A percentile compares a stretch with the other conserved stretches of the same genome.
phyloP scores from a whole-genome alignment of 1,284 basidiomycete genomes.

The Trichosporon inkin region DNA sequence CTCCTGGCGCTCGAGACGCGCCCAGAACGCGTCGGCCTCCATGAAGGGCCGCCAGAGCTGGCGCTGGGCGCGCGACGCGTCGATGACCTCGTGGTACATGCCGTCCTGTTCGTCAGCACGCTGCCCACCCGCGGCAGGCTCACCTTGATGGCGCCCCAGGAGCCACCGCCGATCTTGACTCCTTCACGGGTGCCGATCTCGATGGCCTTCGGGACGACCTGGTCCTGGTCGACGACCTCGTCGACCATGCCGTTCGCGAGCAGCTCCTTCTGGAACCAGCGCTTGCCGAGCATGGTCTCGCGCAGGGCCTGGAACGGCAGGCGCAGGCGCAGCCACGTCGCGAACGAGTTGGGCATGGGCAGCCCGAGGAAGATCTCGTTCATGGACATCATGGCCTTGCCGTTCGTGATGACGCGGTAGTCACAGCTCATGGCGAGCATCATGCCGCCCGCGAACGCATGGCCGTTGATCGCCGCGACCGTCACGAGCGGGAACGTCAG shows the following conservation, averaged over 20 bases:
- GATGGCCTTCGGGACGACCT: slow-evolving; percentile 55
- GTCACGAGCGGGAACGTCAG: slow-evolving; percentile 56
- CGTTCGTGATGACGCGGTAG: slow-evolving; percentile 83
- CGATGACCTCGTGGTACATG: slow-evolving; percentile 50
- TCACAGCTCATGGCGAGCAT: slow-evolving; percentile 78
- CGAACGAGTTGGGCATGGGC: slow-evolving; percentile 68
- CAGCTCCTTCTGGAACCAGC: slow-evolving; percentile 73
- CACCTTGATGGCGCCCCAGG: slow-evolving; percentile 56
- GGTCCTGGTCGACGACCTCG: slow-evolving; percentile 58
- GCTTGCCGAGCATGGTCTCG: slow-evolving; percentile 72
- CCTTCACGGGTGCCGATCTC: slow-evolving; percentile 51
- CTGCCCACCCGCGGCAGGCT: slow-evolving; percentile 20
- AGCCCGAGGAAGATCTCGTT: slow-evolving; percentile 74
- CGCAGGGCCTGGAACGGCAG: slow-evolving; percentile 63
- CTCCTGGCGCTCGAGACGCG: slow-evolving; percentile 24
- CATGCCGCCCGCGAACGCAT: slow-evolving; percentile 80
- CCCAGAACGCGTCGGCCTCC: slow-evolving; percentile 35
- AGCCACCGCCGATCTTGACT: slow-evolving; percentile 50
- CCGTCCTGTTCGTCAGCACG: slow-evolving; percentile 45
- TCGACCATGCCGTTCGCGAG: slow-evolving; percentile 68
- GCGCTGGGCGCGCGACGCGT: slow-evolving; percentile 41
- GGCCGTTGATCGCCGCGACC: slow-evolving; percentile 85
- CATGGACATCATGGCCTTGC: slow-evolving; percentile 68
- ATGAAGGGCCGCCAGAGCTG: slow-evolving; percentile 21
- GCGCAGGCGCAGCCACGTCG: slow-evolving; percentile 64